Conservation (phyloP, 495 filamentous ascomycete genomes). For the Aspergillus nanangensis region DNA sequence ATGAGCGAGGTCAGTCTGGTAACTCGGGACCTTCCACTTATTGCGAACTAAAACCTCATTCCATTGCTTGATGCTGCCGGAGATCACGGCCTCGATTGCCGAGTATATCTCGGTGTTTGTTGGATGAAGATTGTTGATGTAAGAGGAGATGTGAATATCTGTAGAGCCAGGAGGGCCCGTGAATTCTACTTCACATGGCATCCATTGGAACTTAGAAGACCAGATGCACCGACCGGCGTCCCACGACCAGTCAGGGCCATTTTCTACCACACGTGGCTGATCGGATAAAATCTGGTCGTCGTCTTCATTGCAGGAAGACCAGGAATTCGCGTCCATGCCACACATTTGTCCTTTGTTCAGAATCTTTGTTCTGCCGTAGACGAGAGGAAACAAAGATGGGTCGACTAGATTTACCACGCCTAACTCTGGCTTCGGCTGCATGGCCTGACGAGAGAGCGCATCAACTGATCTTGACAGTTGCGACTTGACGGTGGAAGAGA, state of each 20-base stretch:
- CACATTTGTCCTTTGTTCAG: background rate
- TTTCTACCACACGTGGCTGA: background rate
- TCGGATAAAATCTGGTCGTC: background rate
- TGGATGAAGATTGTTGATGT: conserved; percentile 62
- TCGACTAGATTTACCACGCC: background rate
- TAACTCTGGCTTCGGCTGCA: background rate
- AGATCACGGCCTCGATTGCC: conserved; percentile 11
- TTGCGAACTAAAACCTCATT: conserved; percentile 7
- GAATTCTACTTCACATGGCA: conserved; percentile 51
- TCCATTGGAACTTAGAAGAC: conserved; percentile 49
- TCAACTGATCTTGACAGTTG: background rate
- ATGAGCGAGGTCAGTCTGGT: background rate
- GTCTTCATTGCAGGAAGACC: background rate
- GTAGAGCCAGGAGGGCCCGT: conserved; percentile 14
- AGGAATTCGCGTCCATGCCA: background rate
- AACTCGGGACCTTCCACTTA: background rate
- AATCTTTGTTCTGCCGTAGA: conserved; percentile 1
- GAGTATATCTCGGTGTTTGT: conserved; percentile 6
- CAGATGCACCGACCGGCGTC: background rate
- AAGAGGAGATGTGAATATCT: conserved; percentile 21
- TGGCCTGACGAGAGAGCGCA: background rate
- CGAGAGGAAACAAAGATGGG: conserved; percentile 4
- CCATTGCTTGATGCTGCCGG: conserved; percentile 7
- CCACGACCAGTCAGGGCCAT: background rate
- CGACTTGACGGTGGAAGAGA: background rate